Evolutionary conservation across 371 early-diverging fungal genomes (phyloP).

Genomic region (Vairimorpha apis): DNA sequence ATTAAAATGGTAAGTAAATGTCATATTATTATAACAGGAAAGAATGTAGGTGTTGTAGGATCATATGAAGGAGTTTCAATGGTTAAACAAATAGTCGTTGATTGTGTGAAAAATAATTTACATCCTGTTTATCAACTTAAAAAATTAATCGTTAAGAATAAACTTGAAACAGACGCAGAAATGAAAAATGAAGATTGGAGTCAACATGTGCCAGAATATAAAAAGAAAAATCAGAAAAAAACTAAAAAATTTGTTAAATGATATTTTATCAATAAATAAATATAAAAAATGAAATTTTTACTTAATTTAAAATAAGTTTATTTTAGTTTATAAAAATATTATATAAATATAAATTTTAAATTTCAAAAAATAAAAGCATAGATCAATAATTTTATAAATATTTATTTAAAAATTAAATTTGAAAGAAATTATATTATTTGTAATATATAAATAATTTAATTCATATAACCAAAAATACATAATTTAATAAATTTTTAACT

Average conservation of each 20-base stretch:
- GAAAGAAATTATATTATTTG: no score
- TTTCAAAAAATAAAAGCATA: no score
- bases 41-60: slow-evolving; percentile 89
- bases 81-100: slow-evolving; percentile 77
- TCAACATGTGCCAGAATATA: slow-evolving; percentile 89
- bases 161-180: slow-evolving; percentile 86
- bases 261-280: neutral
- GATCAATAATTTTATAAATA: no score
- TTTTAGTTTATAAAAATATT: no score
- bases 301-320: no score
- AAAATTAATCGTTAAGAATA: slow-evolving; percentile 89
- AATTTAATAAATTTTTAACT: no score
- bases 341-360: no score
- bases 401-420: no score
- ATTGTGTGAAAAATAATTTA: slow-evolving; percentile 88
- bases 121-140: slow-evolving; percentile 99
- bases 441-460: no score
- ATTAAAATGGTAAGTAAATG: slow-evolving; percentile 88
- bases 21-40: slow-evolving; percentile 90
- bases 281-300: neutral
- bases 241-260: slow-evolving; percentile 53
- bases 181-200: slow-evolving; percentile 92
- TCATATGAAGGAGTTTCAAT: slow-evolving; percentile 73
- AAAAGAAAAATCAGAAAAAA: slow-evolving; percentile 76
- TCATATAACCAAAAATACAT: no score